These are phyloP conservation scores for Deuterostichococcus epilithicus DNA, from an alignment of 139 green algal genomes.

Conservation along the genomic window DNA sequence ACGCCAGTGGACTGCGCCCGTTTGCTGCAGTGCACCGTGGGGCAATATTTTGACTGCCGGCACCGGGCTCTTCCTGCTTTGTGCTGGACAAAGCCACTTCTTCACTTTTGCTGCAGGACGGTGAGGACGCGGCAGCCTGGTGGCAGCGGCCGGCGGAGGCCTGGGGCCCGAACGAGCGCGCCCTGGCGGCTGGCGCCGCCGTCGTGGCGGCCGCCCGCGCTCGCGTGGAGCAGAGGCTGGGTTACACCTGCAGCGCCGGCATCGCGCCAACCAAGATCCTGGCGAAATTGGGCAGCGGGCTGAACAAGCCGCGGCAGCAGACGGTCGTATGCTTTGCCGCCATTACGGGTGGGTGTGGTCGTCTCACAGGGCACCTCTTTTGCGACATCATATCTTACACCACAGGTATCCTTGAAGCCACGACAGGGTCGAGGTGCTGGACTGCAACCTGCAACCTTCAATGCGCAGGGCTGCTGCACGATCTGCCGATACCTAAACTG, in stretches of 20 bases:
- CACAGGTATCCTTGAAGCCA: background rate
- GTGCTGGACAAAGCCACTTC: too few species aligned
- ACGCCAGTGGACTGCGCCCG: too few species aligned
- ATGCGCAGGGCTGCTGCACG: constrained; percentile 41
- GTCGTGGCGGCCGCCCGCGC: constrained; percentile 54
- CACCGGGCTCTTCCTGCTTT: too few species aligned
- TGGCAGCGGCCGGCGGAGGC: constrained; percentile 38
- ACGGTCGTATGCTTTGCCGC: constrained; percentile 63
- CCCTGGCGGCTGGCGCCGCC: constrained; percentile 60
- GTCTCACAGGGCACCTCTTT: too few species aligned
- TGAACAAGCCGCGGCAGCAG: constrained; percentile 86
- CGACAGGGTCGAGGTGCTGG: background rate
- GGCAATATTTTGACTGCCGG: too few species aligned
- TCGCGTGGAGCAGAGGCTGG: constrained; percentile 56
- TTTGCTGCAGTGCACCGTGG: too few species aligned
- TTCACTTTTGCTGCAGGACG: constrained; percentile 1
- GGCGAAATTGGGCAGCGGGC: constrained; percentile 71
- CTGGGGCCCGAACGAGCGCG: constrained; percentile 46
- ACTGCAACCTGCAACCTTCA: background rate
- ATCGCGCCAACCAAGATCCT: constrained; percentile 81
- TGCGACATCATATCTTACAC: too few species aligned
- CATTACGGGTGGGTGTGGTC: constrained; percentile 26
- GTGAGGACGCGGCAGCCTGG: constrained; percentile 33
- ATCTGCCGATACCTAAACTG: constrained; percentile 63
- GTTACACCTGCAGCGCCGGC: constrained; percentile 73